Conservation (phyloP, 2,329 filamentous ascomycete species). For the Phaeosphaeriaceae sp. region DNA sequence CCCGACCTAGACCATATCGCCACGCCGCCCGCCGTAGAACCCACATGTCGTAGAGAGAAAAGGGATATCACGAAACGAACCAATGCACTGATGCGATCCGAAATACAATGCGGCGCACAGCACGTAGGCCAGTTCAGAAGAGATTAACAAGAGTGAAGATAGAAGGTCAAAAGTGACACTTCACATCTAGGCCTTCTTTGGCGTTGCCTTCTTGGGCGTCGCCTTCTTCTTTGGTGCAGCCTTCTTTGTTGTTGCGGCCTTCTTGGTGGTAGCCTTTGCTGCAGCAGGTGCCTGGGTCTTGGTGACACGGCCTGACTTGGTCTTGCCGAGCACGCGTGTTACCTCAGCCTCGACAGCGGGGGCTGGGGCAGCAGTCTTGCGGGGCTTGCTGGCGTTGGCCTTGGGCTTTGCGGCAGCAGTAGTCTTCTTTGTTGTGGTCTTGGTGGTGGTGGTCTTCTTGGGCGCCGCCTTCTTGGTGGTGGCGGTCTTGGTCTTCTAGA, state of each 20-base stretch:
- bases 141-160: slow-evolving; percentile 36
- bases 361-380: slow-evolving; percentile 59
- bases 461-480: slow-evolving; percentile 24
- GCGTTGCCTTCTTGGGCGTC: slow-evolving; percentile 56
- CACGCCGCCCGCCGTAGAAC: slow-evolving; percentile 12
- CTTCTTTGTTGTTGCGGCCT: slow-evolving; percentile 40
- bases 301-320: slow-evolving; percentile 84
- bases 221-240: slow-evolving; percentile 55
- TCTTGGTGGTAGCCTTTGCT: slow-evolving; percentile 22
- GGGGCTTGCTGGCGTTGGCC: slow-evolving; percentile 56
- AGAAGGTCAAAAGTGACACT: slow-evolving; percentile 14
- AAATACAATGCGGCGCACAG: slow-evolving; percentile 11
- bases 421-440: slow-evolving; percentile 51
- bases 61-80: slow-evolving; percentile 44
- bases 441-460: slow-evolving; percentile 40
- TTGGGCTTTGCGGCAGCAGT: slow-evolving; percentile 45
- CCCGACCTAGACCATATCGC: slow-evolving; percentile 17
- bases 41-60: slow-evolving; percentile 29
- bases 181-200: slow-evolving; percentile 49
- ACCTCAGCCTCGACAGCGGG: slow-evolving; percentile 74
- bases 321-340: slow-evolving; percentile 74
- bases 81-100: slow-evolving; percentile 10
- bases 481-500: slow-evolving; percentile 36
- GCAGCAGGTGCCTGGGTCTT: slow-evolving; percentile 66
- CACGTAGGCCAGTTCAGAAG: slow-evolving; percentile 28